A percentile compares a stretch with the other conserved stretches of the same genome.
Conservation (phyloP, 2,329 filamentous ascomycete species). For the Aspergillus pseudoviridinutans region DNA sequence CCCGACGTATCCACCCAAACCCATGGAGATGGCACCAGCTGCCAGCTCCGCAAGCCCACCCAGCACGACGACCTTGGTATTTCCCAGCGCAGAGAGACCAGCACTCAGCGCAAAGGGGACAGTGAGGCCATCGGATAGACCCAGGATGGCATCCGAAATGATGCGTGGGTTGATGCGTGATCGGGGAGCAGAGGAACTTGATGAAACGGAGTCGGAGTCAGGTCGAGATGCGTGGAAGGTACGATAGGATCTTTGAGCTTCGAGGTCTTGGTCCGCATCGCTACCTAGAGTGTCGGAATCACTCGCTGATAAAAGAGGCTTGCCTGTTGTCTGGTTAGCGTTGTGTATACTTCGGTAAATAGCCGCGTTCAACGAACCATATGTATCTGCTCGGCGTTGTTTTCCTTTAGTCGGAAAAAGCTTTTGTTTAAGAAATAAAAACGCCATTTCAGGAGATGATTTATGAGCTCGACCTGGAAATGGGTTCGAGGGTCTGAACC, state of each 20-base stretch:
- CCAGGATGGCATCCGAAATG: constrained; percentile 63
- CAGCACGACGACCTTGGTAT: constrained; percentile 64
- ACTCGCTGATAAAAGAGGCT: constrained; percentile 28
- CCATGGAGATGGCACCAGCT: constrained; percentile 73
- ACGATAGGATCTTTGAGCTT: constrained; percentile 33
- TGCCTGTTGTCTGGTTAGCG: constrained; percentile 18
- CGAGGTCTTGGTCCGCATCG: constrained; percentile 26
- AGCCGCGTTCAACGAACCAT: constrained; percentile 12
- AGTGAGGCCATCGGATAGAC: constrained; percentile 72
- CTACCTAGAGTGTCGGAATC: constrained; percentile 20
- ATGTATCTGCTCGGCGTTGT: constrained; percentile 10
- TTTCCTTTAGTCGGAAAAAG: constrained; percentile 26
- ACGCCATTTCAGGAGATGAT: constrained; percentile 26
- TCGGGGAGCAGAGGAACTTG: constrained; percentile 23
- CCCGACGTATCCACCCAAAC: constrained; percentile 69
- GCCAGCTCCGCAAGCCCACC: constrained; percentile 74
- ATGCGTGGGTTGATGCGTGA: constrained; percentile 41
- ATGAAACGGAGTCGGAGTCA: constrained; percentile 19
- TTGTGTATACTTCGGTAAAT: constrained; percentile 5
- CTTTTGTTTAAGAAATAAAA: constrained; percentile 37
- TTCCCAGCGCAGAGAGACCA: constrained; percentile 58
- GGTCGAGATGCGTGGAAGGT: constrained; percentile 28
- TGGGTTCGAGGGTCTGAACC: background rate
- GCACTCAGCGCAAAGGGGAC: constrained; percentile 76
- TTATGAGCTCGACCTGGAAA: background rate